Base-by-base conservation (phyloP, 2,329 filamentous ascomycete species). In the Rhinocladiella similis region DNA sequence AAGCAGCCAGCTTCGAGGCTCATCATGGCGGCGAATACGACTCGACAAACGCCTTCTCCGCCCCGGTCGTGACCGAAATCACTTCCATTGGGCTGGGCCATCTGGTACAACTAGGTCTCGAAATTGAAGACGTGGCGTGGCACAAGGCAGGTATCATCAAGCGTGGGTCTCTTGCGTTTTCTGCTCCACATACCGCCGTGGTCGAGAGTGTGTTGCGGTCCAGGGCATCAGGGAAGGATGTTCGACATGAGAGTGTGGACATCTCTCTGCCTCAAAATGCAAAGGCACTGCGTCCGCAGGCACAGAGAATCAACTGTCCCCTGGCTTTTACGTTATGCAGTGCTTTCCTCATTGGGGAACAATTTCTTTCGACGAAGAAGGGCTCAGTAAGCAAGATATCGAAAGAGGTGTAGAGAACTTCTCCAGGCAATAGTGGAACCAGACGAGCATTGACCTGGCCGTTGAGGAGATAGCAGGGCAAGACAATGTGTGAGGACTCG, bases 11-110 rank as follows among this genome's bases (percentile, higher is more conserved):
- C 10, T 81, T 97, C 35, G 93, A 99, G 74, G 95, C 90, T 66
- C 93, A 93, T 0, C 94, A 97, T 61, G 93, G 93, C 13, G 93
- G 92, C 47, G 90, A 96, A 73, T 91, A 91, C 67, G 93, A 97
- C 68, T 88, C 88, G 18, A 99, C 93, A 9, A 97, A 97, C 68
- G 83, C 97, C 16, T 73, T 97, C 6, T 76, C 80, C 6, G 80
- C 83, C 12, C 88, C 91, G 1, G 86, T 83, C 5, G 87, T 85
- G 1, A 83, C 85, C 1, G 89, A 87, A 0, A 85, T 96, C 25
- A 86, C 90, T n/a, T 90, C 87, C 66, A 71, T 96, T 41, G 91
- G 90, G 3, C 87, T 96, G 57, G 91, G 96, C 66, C 92, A 96
- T 71, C 85, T 87, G 1, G 84, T 81, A 2, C 85, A 95, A 80